Conservation (phyloP, 73 alveolate genomes). For the Paramecium bursaria region DNA sequence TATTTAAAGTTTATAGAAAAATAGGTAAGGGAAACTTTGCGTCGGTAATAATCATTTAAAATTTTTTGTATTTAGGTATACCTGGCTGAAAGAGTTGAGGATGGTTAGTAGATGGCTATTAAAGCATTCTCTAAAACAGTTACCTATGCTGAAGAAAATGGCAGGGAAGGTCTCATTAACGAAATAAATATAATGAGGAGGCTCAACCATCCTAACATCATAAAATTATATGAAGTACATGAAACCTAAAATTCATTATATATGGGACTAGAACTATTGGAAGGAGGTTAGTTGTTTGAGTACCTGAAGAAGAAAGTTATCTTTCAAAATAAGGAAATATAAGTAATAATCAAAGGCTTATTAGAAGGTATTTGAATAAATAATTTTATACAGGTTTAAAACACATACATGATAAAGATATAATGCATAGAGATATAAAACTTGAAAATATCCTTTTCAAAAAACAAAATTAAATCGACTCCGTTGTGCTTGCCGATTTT, state of each 20-base stretch:
- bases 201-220: conserved; percentile 91
- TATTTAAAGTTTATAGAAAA: conserved; percentile 62
- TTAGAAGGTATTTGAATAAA: conserved; percentile 45
- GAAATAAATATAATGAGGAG: conserved; percentile 89
- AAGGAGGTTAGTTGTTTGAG: conserved; percentile 86
- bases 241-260: conserved; percentile 80
- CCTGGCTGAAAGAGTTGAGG: conserved; percentile 70
- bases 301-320: conserved; percentile 69
- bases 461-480: conserved; percentile 50
- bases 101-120: conserved; percentile 63
- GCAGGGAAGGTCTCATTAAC: conserved; percentile 80
- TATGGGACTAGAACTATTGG: conserved; percentile 76
- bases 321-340: conserved; percentile 44
- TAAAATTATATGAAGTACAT: conserved; percentile 80
- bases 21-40: conserved; percentile 73
- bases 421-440: conserved; percentile 72
- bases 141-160: conserved; percentile 69
- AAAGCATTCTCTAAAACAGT: conserved; percentile 67
- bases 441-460: conserved; percentile 65
- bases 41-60: too few species aligned
- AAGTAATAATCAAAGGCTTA: conserved; percentile 54
- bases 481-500: conserved; percentile 62
- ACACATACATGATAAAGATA: conserved; percentile 56
- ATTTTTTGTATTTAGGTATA: too few species aligned
- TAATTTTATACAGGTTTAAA: conserved; percentile 7